Evolutionary conservation across 208 protist species (phyloP).

Genomic region (Leishmania gerbilli): DNA sequence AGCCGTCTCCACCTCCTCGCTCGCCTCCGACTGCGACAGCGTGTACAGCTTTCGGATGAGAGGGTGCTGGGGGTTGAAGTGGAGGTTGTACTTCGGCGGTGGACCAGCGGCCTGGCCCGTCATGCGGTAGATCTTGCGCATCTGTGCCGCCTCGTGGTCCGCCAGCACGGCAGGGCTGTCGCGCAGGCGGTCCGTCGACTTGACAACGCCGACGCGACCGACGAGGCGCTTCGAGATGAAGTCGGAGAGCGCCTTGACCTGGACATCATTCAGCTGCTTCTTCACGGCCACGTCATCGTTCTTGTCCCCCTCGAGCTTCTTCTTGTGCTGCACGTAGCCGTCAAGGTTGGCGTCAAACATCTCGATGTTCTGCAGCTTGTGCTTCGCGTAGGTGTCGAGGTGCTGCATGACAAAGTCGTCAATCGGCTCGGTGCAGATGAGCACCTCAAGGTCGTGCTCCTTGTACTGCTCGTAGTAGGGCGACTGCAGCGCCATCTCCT

Average conservation of each 20-base stretch:
- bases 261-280: slow-evolving; percentile 87
- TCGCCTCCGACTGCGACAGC: slow-evolving; percentile 70
- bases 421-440: slow-evolving; percentile 92
- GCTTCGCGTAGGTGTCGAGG: slow-evolving; percentile 92
- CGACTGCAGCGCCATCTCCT: slow-evolving; percentile 89
- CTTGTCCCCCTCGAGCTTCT: slow-evolving; percentile 87
- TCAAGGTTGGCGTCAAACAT: slow-evolving; percentile 89
- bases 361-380: slow-evolving; percentile 94
- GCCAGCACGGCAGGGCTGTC: slow-evolving; percentile 89
- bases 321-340: slow-evolving; percentile 90
- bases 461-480: slow-evolving; percentile 98
- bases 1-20: slow-evolving; percentile 83
- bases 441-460: slow-evolving; percentile 94
- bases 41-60: slow-evolving; percentile 93
- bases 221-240: slow-evolving; percentile 90
- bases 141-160: slow-evolving; percentile 92
- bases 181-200: slow-evolving; percentile 83
- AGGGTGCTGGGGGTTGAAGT: slow-evolving; percentile 92
- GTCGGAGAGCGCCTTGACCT: slow-evolving; percentile 85
- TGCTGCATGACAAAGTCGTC: slow-evolving; percentile 97
- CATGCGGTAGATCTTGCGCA: slow-evolving; percentile 93
- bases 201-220: slow-evolving; percentile 85
- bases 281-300: slow-evolving; percentile 72
- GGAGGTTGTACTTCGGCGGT: slow-evolving; percentile 92
- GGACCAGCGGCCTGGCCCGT: slow-evolving; percentile 80